phyloP scores from a whole-genome alignment of 2,329 filamentous ascomycete species.

The Hypomyces rosellus region DNA sequence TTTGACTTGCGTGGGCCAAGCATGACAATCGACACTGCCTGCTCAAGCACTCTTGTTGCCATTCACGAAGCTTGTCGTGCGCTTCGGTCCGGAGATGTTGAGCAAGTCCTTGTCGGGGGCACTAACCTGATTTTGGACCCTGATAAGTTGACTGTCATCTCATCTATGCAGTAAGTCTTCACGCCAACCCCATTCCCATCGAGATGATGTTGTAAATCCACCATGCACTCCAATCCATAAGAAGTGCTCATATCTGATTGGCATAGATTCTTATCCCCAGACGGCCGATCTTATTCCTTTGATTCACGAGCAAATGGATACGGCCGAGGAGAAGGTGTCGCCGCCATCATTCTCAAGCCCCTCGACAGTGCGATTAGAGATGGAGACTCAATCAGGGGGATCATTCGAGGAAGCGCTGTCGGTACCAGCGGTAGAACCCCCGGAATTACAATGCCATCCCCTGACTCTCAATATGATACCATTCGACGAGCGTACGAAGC shows the following conservation, averaged over 20 bases:
- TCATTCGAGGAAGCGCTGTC: constrained; percentile 10
- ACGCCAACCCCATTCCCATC: not conserved
- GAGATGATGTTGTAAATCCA: not conserved
- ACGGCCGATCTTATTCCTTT: constrained; percentile 11
- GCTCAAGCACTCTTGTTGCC: constrained; percentile 26
- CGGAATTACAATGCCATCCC: constrained; percentile 11
- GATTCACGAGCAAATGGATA: constrained; percentile 34
- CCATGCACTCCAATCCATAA: not conserved
- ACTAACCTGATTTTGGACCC: constrained; percentile 17
- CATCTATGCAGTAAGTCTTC: constrained; percentile 10
- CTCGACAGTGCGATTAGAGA: constrained; percentile 34
- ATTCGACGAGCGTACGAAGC: constrained; percentile 7
- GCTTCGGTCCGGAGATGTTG: constrained; percentile 20
- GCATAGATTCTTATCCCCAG: constrained; percentile 9
- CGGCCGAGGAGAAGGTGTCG: constrained; percentile 45
- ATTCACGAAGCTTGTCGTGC: constrained; percentile 20
- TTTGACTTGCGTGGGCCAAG: constrained; percentile 12
- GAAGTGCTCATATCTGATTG: no score
- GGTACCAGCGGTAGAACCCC: constrained; percentile 10
- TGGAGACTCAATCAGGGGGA: constrained; percentile 15
- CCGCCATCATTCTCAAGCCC: constrained; percentile 39
- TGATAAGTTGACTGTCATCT: constrained; percentile 11
- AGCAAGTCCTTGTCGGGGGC: constrained; percentile 19
- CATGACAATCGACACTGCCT: constrained; percentile 30
- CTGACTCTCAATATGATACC: constrained; percentile 3